These are phyloP conservation scores for Xylariales sp. DNA, from an alignment of 2,329 filamentous ascomycete genomes.

Conservation along the genomic window DNA sequence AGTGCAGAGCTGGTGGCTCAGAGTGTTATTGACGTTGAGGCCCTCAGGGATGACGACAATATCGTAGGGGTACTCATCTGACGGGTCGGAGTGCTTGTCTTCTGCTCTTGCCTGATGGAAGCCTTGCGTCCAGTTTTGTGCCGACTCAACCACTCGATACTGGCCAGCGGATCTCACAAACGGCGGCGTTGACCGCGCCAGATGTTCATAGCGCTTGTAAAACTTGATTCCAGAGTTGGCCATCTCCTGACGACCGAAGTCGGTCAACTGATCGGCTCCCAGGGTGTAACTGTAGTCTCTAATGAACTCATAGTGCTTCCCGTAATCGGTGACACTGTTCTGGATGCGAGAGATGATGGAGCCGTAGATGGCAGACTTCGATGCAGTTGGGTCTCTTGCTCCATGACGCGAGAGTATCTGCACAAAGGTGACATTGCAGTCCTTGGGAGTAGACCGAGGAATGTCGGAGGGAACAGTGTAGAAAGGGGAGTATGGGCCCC, in stretches of 20 bases:
- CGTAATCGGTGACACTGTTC: slow-evolving; percentile 48
- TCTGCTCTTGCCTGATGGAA: slow-evolving; percentile 54
- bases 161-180: slow-evolving; percentile 71
- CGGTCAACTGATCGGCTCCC: slow-evolving; percentile 63
- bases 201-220: slow-evolving; percentile 63
- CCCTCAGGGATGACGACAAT: slow-evolving; percentile 69
- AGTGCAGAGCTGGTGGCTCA: slow-evolving; percentile 69
- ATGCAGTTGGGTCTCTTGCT: slow-evolving; percentile 70
- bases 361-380: slow-evolving; percentile 62
- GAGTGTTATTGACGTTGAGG: slow-evolving; percentile 68
- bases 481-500: slow-evolving; percentile 87
- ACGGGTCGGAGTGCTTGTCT: slow-evolving; percentile 35
- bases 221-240: slow-evolving; percentile 72
- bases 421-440: slow-evolving; percentile 74
- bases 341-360: slow-evolving; percentile 64
- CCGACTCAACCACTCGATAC: slow-evolving; percentile 68
- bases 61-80: slow-evolving; percentile 42
- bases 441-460: slow-evolving; percentile 52
- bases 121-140: slow-evolving; percentile 69
- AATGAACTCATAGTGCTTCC: slow-evolving; percentile 64
- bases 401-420: slow-evolving; percentile 82
- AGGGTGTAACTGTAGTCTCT: slow-evolving; percentile 66
- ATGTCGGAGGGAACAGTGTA: slow-evolving; percentile 70
- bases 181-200: slow-evolving; percentile 54
- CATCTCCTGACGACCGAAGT: slow-evolving; percentile 65